Percentiles rank a stretch among this genome's conserved stretches.
phyloP scores from a whole-genome alignment of 148 eudicot species.

The Vaccinium vitisidaea region DNA sequence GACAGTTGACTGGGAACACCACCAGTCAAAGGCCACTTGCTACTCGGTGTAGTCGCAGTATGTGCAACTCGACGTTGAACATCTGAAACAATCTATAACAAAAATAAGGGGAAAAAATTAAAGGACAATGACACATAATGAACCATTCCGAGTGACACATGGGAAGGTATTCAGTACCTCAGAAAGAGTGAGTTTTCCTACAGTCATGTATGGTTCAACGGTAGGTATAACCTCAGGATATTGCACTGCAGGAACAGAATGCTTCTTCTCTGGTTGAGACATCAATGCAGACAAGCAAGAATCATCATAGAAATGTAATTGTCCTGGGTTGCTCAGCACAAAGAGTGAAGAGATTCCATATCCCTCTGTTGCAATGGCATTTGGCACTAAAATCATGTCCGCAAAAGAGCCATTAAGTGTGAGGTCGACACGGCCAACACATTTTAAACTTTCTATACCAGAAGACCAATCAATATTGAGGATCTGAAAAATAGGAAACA shows the following conservation, averaged over 20 bases:
- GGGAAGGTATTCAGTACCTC: slow-evolving; percentile 46
- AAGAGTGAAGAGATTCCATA: slow-evolving; percentile 54
- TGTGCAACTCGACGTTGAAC: slow-evolving; percentile 32
- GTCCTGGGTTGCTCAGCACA: slow-evolving; percentile 82
- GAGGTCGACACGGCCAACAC: slow-evolving; percentile 67
- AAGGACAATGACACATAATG: neutral
- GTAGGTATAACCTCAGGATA: slow-evolving; percentile 69
- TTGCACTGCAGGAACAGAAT: slow-evolving; percentile 42
- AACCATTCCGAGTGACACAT: slow-evolving; percentile 8
- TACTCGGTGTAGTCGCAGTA: slow-evolving; percentile 25
- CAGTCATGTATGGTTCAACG: slow-evolving; percentile 71
- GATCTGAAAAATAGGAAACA: slow-evolving; percentile 51
- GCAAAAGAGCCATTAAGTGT: slow-evolving; percentile 89
- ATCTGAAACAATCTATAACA: slow-evolving; percentile 46
- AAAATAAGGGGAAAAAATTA: slow-evolving; percentile 11
- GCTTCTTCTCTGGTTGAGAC: slow-evolving; percentile 50
- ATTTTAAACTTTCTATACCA: slow-evolving; percentile 60
- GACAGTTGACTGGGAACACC: slow-evolving; percentile 69
- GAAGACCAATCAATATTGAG: slow-evolving; percentile 89
- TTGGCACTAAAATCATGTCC: slow-evolving; percentile 65
- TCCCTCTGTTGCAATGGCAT: slow-evolving; percentile 35
- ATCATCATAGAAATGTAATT: slow-evolving; percentile 73
- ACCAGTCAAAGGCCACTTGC: slow-evolving; percentile 83
- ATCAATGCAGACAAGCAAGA: slow-evolving; percentile 52
- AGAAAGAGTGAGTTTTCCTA: slow-evolving; percentile 51